These are phyloP conservation scores for Aethionema arabicum DNA, from an alignment of 345 rosid genomes.

Conservation along the genomic window DNA sequence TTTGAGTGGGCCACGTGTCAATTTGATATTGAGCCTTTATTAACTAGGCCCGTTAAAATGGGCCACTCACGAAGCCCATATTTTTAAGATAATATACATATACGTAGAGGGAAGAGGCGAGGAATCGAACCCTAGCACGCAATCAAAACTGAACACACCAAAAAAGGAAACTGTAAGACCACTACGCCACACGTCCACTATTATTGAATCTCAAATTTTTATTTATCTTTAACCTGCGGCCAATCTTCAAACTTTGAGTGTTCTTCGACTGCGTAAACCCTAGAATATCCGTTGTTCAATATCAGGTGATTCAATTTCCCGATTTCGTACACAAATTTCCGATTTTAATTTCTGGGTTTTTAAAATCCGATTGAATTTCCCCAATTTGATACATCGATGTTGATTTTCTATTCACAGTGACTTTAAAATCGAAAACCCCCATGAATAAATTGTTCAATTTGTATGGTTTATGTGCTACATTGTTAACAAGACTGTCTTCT, in stretches of 20 bases:
- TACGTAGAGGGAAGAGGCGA: too few species aligned
- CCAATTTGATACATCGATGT: too few species aligned
- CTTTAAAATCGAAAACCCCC: too few species aligned
- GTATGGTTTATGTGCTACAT: too few species aligned
- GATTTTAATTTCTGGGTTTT: too few species aligned
- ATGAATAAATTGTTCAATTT: too few species aligned
- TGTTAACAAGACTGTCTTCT: too few species aligned
- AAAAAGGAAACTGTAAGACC: background rate
- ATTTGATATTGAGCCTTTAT: background rate
- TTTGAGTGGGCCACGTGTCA: background rate
- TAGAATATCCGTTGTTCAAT: background rate
- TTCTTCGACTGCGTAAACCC: conserved; percentile 18
- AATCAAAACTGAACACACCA: background rate
- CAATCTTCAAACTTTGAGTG: conserved; percentile 4
- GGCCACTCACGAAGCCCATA: too few species aligned
- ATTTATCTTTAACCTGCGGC: background rate
- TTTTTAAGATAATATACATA: too few species aligned
- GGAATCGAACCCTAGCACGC: conserved; percentile 16
- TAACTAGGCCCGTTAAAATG: too few species aligned
- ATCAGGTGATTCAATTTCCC: background rate
- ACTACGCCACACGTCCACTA: conserved; percentile 22
- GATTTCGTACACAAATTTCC: background rate
- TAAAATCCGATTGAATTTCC: too few species aligned
- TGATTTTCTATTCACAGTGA: too few species aligned
- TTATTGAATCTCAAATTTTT: fast-evolving